Percentiles rank a stretch among this genome's conserved stretches.
Conservation (phyloP, 495 filamentous ascomycete species). For the Xylaria acuta region DNA sequence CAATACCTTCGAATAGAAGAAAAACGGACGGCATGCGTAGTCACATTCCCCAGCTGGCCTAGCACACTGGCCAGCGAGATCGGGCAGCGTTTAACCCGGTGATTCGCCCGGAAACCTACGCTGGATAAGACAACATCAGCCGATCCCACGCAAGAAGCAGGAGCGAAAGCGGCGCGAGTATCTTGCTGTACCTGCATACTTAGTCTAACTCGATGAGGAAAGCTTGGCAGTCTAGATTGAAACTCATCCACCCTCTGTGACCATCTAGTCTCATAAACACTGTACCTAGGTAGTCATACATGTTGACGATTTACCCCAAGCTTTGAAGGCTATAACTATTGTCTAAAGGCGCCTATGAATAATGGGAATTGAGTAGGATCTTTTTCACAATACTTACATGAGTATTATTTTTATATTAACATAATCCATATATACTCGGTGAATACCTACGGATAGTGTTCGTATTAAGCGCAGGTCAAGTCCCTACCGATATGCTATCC, state of each 20-base stretch:
- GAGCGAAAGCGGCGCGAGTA: not conserved
- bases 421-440: not conserved
- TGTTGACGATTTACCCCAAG: not conserved
- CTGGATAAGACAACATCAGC: not conserved
- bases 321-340: not conserved
- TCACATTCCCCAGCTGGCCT: not conserved
- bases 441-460: too few species aligned
- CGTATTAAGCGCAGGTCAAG: too few species aligned
- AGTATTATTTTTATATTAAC: not conserved
- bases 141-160: not conserved
- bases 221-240: not conserved
- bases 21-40: not conserved
- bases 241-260: too few species aligned
- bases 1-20: not conserved
- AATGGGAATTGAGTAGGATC: not conserved
- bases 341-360: not conserved
- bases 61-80: not conserved
- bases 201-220: not conserved
- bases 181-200: constrained; percentile 11
- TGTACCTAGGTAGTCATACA: too few species aligned
- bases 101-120: not conserved
- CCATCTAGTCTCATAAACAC: too few species aligned
- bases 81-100: not conserved
- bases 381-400: not conserved
- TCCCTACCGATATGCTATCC: too few species aligned